phyloP scores from a whole-genome alignment of 2,329 filamentous ascomycete genomes.

The Kalaharituber pfeilii region DNA sequence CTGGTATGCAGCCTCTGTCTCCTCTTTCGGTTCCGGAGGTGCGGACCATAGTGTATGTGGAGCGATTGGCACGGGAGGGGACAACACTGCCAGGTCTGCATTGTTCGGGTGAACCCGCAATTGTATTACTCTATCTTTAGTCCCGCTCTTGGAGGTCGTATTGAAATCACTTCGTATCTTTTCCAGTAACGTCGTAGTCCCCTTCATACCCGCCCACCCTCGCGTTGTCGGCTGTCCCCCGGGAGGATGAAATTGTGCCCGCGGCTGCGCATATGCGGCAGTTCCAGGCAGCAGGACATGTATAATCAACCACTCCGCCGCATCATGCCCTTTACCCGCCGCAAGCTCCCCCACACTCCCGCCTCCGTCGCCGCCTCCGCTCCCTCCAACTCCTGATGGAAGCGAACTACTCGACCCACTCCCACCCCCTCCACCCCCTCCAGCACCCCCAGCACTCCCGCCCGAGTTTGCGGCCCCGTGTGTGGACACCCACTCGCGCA shows the following conservation, averaged over 20 bases:
- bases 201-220: conserved; percentile 34
- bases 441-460: conserved; percentile 29
- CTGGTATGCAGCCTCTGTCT: conserved; percentile 64
- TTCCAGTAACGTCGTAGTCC: conserved; percentile 69
- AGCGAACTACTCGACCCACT: neutral
- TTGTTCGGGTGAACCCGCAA: conserved; percentile 44
- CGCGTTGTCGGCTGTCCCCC: neutral
- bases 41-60: conserved; percentile 23
- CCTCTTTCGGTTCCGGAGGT: conserved; percentile 49
- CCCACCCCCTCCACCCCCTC: neutral
- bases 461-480: conserved; percentile 45
- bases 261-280: conserved; percentile 58
- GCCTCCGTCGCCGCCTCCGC: conserved; percentile 7
- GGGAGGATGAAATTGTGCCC: conserved; percentile 24
- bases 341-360: conserved; percentile 27
- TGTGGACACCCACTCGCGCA: conserved; percentile 81
- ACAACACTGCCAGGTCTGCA: conserved; percentile 15
- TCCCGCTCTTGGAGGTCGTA: conserved; percentile 34
- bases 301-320: conserved; percentile 85
- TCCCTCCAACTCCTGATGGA: neutral
- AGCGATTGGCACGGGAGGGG: conserved; percentile 20
- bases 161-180: conserved; percentile 87
- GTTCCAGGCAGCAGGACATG: conserved; percentile 86
- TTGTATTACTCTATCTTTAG: conserved; percentile 69
- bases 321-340: conserved; percentile 81